phyloP scores from a whole-genome alignment of 768 basidiomycete genomes.

The Agaricus blazei region DNA sequence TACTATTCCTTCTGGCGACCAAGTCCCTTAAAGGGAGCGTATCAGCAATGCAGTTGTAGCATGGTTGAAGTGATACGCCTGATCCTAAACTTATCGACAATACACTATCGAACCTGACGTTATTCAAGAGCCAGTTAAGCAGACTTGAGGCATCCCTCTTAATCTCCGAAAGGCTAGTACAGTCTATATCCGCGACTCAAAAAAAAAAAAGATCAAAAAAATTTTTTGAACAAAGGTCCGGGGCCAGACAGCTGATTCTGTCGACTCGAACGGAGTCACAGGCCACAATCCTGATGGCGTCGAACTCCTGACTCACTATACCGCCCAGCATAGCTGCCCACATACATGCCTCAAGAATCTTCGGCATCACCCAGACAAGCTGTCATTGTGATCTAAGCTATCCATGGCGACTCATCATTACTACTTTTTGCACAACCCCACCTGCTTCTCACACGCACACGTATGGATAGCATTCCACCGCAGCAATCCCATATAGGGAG shows the following conservation, averaged over 20 bases:
- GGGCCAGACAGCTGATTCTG: background rate
- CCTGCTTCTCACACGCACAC: conserved; percentile 6
- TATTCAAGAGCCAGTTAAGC: background rate
- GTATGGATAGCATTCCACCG: conserved; percentile 4
- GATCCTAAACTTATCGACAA: too few species aligned
- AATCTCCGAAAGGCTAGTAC: conserved; percentile 5
- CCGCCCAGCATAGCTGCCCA: background rate
- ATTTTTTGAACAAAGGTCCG: background rate
- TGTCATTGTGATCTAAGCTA: background rate
- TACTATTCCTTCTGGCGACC: background rate
- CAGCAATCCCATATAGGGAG: conserved; percentile 8
- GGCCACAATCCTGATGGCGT: background rate
- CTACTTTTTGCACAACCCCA: background rate
- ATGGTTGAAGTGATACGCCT: too few species aligned
- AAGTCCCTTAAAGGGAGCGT: too few species aligned
- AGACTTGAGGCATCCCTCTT: background rate
- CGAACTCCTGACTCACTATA: background rate
- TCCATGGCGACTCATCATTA: conserved; percentile 1
- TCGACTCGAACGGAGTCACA: background rate
- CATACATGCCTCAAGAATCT: background rate
- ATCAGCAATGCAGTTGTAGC: too few species aligned
- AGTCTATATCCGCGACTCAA: background rate
- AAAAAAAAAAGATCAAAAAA: background rate
- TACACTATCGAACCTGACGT: background rate
- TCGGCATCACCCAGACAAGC: conserved; percentile 6